Base-by-base conservation (phyloP, 2,329 filamentous ascomycete genomes). In the Metarhizium album region DNA sequence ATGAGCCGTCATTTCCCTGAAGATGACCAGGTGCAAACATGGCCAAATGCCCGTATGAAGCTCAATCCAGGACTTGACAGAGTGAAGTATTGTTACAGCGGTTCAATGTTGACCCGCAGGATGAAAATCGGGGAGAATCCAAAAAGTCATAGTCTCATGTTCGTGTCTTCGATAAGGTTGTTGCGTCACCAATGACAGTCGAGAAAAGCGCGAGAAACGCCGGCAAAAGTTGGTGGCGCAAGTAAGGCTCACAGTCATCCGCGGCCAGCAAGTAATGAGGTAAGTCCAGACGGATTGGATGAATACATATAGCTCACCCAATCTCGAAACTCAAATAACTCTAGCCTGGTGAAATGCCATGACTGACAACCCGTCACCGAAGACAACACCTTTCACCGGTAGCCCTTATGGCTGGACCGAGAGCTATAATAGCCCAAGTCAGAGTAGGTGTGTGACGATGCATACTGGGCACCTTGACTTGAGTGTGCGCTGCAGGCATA, bases 401-500 rank as follows among this genome's bases (percentile, higher is more conserved):
- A 70, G 64, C 67, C 68, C 52, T 66, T 70, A 59, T 64, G 64
- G 60, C 65, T 64, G 3, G 75, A 78, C 40, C 69, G 68, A 56
- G 68, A 63, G 62, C 75, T 79, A 59, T 74, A 66, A 60, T 79
- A 79, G 51, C 74, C 74, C 6, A 76, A 78, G 64, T 79, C 76
- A 18, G 76, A 74, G 60, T 80, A 78, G 48, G 58, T 64, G 54
- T 69, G 69, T 29, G 59, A 60, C 49, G 67, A 64, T 29, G 70
- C 62, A 53, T 70, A 64, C 49, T 74, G 66, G 29, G 69, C 64
- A 37, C 66, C 62, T 46, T 66, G 64, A 31, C 60, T 57, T 6
- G 64, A 53, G 49, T 67, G 65, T 37, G 55, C 51, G 49, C 58
- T 60, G 69, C 90, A 95, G 48, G 84, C 78, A 63, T 93, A 93